These are phyloP conservation scores for Pseudogymnoascus sp. DNA, from an alignment of 2,329 filamentous ascomycete genomes.

Conservation along the genomic window DNA sequence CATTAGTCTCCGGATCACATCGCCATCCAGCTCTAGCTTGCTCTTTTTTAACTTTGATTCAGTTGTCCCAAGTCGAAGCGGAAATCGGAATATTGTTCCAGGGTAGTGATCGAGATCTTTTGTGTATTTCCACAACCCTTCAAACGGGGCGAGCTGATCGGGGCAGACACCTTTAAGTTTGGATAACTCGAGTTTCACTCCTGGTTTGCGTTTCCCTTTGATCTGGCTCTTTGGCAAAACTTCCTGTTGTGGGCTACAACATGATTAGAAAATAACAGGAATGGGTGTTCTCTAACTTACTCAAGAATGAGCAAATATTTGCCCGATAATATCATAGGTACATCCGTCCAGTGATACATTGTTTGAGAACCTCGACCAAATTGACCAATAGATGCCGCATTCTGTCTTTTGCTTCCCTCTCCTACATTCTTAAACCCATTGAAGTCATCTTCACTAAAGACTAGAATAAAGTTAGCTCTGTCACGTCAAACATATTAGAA, in stretches of 20 bases:
- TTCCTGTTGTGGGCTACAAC: conserved; percentile 23
- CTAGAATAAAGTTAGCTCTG: conserved; percentile 14
- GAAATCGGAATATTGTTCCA: conserved; percentile 28
- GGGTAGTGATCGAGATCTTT: conserved; percentile 19
- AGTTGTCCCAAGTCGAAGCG: conserved; percentile 16
- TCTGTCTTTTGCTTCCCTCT: conserved; percentile 29
- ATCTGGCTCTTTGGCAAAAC: conserved; percentile 21
- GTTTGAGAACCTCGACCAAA: conserved; percentile 33
- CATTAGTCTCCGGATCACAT: neutral
- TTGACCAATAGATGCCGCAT: conserved; percentile 29
- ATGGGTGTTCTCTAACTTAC: conserved; percentile 19
- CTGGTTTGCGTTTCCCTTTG: conserved; percentile 21
- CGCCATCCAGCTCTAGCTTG: conserved; percentile 11
- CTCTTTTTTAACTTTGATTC: conserved; percentile 15
- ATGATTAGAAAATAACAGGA: neutral
- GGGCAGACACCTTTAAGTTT: conserved; percentile 20
- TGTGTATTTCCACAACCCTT: conserved; percentile 24
- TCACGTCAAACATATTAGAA: conserved; percentile 11
- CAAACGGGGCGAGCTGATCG: conserved; percentile 23
- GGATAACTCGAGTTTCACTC: conserved; percentile 22
- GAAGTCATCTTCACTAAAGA: conserved; percentile 30
- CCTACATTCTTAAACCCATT: conserved; percentile 31
- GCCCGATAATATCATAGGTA: conserved; percentile 32
- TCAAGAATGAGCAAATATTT: conserved; percentile 32
- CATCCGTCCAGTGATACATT: conserved; percentile 34